phyloP scores from a whole-genome alignment of 495 filamentous ascomycete species.

The Tuber umbilicatum region DNA sequence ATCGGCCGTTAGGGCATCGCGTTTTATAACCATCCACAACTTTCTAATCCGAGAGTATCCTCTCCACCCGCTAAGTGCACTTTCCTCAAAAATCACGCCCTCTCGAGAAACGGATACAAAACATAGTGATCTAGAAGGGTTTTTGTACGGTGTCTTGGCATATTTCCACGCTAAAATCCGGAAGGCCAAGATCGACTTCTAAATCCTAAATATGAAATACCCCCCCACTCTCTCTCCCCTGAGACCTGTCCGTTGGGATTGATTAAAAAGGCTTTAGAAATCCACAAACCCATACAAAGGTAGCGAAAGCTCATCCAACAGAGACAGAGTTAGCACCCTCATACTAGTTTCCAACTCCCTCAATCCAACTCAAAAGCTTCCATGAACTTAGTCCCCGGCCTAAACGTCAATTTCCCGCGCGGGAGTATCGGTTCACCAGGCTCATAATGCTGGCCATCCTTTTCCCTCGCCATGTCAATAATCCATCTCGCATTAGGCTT shows the following conservation, averaged over 20 bases:
- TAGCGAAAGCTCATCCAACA: too few species aligned
- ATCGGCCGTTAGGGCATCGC: neutral
- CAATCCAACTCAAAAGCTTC: neutral
- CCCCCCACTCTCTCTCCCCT: too few species aligned
- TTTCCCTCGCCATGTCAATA: constrained; percentile 68
- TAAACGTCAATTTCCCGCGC: constrained; percentile 28
- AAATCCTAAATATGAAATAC: too few species aligned
- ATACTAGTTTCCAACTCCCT: neutral
- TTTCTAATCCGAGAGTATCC: neutral
- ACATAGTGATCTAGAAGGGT: too few species aligned
- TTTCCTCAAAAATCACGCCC: neutral
- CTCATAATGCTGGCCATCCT: constrained; percentile 54
- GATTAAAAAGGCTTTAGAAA: too few species aligned
- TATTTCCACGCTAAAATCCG: too few species aligned
- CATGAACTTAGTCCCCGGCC: neutral
- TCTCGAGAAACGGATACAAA: neutral
- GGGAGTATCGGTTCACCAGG: constrained; percentile 57
- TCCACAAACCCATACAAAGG: too few species aligned
- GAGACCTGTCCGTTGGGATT: too few species aligned
- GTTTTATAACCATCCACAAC: neutral
- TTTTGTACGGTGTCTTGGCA: too few species aligned
- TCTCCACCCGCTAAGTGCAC: neutral
- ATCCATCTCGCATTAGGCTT: constrained; percentile 59
- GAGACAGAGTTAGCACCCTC: too few species aligned
- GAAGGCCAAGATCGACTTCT: too few species aligned